Percentiles rank a stretch among this genome's conserved stretches.
phyloP scores from a whole-genome alignment of 805 yeast species.

The Metschnikowia peoriensis region DNA sequence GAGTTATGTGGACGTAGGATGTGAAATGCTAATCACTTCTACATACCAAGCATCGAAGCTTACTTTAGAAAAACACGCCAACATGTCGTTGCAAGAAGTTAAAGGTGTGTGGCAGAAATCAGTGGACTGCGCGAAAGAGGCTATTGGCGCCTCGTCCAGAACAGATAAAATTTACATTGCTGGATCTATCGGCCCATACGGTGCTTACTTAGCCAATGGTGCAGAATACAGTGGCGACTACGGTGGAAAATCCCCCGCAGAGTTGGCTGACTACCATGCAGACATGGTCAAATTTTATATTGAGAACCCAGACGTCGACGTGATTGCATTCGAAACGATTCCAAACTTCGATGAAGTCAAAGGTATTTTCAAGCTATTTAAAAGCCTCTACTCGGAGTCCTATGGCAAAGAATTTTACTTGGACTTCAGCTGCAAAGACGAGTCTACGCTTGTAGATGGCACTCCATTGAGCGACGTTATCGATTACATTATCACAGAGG shows the following conservation, averaged over 20 bases:
- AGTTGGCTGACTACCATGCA: slow-evolving; percentile 50
- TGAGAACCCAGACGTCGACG: slow-evolving; percentile 45
- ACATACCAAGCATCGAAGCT: slow-evolving; percentile 20
- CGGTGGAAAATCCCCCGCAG: slow-evolving; percentile 35
- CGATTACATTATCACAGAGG: slow-evolving; percentile 28
- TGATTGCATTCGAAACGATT: slow-evolving; percentile 69
- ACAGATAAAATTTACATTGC: slow-evolving; percentile 33
- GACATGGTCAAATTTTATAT: slow-evolving; percentile 43
- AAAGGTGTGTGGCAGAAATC: slow-evolving; percentile 17
- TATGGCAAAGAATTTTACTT: slow-evolving; percentile 44
- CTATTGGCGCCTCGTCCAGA: slow-evolving; percentile 4
- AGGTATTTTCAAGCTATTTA: slow-evolving; percentile 45
- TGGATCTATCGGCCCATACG: slow-evolving; percentile 78
- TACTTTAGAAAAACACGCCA: slow-evolving; percentile 15
- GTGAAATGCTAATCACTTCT: slow-evolving; percentile 19
- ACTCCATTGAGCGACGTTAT: slow-evolving; percentile 26
- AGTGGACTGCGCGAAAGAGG: slow-evolving; percentile 16
- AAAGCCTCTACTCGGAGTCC: slow-evolving; percentile 20
- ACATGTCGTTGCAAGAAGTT: slow-evolving; percentile 11
- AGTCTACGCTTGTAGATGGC: slow-evolving; percentile 29
- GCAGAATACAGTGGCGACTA: slow-evolving; percentile 75
- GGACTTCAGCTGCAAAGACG: slow-evolving; percentile 32
- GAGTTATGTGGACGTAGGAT: slow-evolving; percentile 18
- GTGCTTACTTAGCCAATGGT: slow-evolving; percentile 65
- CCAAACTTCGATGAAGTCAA: slow-evolving; percentile 60